A percentile compares a stretch with the other conserved stretches of the same genome.
phyloP scores from a whole-genome alignment of 75 land plant genomes.

The Chamaecyparis obtusa region DNA sequence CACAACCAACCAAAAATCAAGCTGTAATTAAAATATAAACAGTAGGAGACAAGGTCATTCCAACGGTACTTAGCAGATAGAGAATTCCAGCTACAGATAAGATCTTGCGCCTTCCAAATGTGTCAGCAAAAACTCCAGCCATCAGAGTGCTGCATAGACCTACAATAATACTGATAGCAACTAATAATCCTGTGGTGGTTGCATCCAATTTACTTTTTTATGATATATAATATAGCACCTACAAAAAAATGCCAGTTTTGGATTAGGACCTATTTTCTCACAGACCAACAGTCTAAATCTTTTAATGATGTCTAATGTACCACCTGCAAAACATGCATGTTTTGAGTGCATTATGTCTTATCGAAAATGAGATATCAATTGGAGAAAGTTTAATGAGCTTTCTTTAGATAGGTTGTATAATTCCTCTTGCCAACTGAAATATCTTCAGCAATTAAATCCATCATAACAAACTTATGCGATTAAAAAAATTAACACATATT shows the following conservation, averaged over 20 bases:
- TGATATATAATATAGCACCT: slow-evolving; percentile 44
- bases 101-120: slow-evolving; percentile 34
- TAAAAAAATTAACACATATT: background rate
- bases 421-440: background rate
- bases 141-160: slow-evolving; percentile 24
- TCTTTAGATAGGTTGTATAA: too few relatives aligned
- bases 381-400: background rate
- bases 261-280: too few relatives aligned
- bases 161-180: slow-evolving; percentile 33
- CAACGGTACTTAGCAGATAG: slow-evolving; percentile 16
- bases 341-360: background rate
- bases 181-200: slow-evolving; percentile 22
- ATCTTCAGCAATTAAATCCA: background rate
- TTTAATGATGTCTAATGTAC: too few relatives aligned
- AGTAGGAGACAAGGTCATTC: slow-evolving; percentile 20
- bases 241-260: slow-evolving; percentile 5
- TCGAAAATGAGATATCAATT: background rate
- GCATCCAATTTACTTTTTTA: slow-evolving; percentile 17
- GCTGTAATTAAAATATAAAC: background rate
- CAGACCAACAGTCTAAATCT: too few relatives aligned
- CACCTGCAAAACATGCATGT: background rate
- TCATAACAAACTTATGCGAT: background rate
- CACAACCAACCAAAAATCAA: slow-evolving; percentile 15
- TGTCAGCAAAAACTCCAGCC: slow-evolving; percentile 45
- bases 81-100: slow-evolving; percentile 31